Base-by-base conservation (phyloP, 129 eudicot species). In the Flaveria bidentis region DNA sequence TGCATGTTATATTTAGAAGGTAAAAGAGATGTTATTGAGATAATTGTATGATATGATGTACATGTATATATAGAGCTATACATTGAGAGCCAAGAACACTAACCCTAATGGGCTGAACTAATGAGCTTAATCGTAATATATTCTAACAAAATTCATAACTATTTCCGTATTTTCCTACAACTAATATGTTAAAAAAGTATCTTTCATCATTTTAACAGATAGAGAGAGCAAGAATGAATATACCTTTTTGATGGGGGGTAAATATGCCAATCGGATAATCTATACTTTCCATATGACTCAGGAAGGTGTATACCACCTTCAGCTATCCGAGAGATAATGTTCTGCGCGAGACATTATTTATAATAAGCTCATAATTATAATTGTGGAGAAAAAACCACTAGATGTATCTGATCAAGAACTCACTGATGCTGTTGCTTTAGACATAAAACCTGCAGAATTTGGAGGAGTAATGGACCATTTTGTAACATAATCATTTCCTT, bases 251-350 rank as follows among this genome's bases (percentile, higher is more conserved):
- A 52, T 44, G 93, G 88, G 30, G 92, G 88, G 68, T 89, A 86
- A 45, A 81, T 51, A 25, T 71, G 83, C 97, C 96, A 95, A 66
- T 84, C 80, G 39, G 79, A 83, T 70, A 91, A 44, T 79, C 70
- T 76, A 81, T 87, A 95, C 25, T 83, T 87, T 55, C 97, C 99
- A 46, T 84, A 91, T 11, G 79, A 85, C 46, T 87, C 85, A 36
- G 97, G 99, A 77, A 95, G 96, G 80, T 76, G 93, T 55, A 91
- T 69, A 25, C 72, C 76, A 45, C 85, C 76, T 83, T 86, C 92
- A 25, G 87, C 89, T 83, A 95, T 86, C 81, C 80, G 85, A 36
- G 92, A 75, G 57, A 91, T 61, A 67, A 95, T 91, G 39, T 69
- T 78, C 99, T 95, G 86, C 72, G 58, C 60, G 46, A 72, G 9